These are phyloP conservation scores for Setomelanomma holmii DNA, from an alignment of 2,329 filamentous ascomycete genomes.

Conservation along the genomic window DNA sequence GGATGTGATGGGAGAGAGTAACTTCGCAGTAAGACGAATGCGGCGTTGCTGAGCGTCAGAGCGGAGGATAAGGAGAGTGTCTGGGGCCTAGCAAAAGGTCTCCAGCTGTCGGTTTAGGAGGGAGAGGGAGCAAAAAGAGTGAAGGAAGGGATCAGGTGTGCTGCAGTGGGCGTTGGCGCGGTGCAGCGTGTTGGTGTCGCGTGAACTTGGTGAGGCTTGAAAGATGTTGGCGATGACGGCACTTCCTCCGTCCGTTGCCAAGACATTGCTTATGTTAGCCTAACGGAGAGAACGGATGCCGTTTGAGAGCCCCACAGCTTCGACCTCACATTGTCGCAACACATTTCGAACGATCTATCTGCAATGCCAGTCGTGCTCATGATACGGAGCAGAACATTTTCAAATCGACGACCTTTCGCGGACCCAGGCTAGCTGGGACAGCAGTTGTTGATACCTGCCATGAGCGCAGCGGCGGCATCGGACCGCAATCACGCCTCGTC, in stretches of 20 bases:
- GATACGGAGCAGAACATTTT: no score
- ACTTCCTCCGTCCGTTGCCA: conserved; percentile 19
- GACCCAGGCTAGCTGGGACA: no score
- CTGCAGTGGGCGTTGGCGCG: not conserved
- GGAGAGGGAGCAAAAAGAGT: not conserved
- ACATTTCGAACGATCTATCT: no score
- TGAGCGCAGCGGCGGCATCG: not conserved
- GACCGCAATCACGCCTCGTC: not conserved
- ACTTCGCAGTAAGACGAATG: not conserved
- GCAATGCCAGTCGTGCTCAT: no score
- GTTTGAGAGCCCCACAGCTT: not conserved
- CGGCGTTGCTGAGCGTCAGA: conserved; percentile 4
- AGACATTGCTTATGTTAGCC: conserved; percentile 5
- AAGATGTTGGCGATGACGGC: conserved; percentile 23
- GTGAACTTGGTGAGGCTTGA: conserved; percentile 13
- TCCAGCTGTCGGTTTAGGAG: not conserved
- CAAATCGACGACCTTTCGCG: no score
- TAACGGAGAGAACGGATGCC: not conserved
- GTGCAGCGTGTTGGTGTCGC: conserved; percentile 15
- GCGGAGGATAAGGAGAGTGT: not conserved
- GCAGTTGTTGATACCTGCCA: no score
- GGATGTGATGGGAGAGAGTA: conserved; percentile 17
- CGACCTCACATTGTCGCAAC: not conserved
- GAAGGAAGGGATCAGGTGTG: not conserved
- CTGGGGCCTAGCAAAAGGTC: not conserved